These are phyloP conservation scores for Clavispora vitiphila DNA, from an alignment of 805 yeast genomes.

Conservation along the genomic window DNA sequence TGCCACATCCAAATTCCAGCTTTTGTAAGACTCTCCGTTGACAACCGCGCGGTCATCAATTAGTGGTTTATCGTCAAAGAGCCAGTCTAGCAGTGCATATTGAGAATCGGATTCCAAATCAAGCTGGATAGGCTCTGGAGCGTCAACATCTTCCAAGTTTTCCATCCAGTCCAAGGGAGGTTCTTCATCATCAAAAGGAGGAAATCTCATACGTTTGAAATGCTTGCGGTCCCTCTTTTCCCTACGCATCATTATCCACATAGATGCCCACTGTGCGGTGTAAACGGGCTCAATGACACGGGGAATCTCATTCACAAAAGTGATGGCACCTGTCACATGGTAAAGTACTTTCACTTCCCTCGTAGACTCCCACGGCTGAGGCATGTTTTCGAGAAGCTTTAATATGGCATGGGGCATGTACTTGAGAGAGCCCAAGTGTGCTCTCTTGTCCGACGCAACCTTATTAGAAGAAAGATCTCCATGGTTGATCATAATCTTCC, in stretches of 20 bases:
- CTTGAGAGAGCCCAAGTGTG: constrained; percentile 86
- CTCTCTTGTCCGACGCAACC: constrained; percentile 77
- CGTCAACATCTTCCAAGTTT: constrained; percentile 66
- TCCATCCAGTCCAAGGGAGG: constrained; percentile 86
- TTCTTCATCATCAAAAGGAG: constrained; percentile 97
- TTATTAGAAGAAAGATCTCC: constrained; percentile 79
- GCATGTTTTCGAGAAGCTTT: constrained; percentile 91
- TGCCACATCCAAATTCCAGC: constrained; percentile 61
- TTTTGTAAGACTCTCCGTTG: constrained; percentile 73
- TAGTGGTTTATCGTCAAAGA: constrained; percentile 74
- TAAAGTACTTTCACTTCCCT: constrained; percentile 85
- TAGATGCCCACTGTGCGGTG: constrained; percentile 91
- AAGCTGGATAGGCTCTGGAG: constrained; percentile 64
- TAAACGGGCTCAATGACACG: constrained; percentile 89
- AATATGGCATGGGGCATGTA: constrained; percentile 94
- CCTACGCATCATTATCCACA: constrained; percentile 89
- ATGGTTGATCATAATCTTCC: constrained; percentile 78
- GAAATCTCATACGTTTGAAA: constrained; percentile 88
- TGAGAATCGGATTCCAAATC: constrained; percentile 66
- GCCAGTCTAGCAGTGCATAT: constrained; percentile 59
- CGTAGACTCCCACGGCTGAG: constrained; percentile 94
- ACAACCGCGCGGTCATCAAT: constrained; percentile 49
- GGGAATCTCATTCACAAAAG: constrained; percentile 90
- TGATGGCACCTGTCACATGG: constrained; percentile 89
- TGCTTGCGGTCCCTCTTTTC: constrained; percentile 89